Conservation (phyloP, 2,329 filamentous ascomycete species). For the Exophiala spinifera region DNA sequence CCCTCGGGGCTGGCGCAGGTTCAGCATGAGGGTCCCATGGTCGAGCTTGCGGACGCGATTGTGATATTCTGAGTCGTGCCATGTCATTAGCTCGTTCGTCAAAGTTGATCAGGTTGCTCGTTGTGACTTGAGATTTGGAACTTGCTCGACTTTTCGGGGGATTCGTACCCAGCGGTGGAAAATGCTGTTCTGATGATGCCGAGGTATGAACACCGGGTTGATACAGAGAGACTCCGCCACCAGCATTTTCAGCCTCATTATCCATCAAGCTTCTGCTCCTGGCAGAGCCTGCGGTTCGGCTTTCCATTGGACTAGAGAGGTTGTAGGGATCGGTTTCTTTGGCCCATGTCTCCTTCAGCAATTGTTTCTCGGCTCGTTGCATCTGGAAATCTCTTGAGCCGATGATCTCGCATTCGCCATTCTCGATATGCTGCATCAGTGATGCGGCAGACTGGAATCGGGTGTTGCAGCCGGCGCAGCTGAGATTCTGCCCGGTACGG, state of each 20-base stretch:
- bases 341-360: conserved; percentile 39
- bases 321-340: conserved; percentile 4
- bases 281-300: no score
- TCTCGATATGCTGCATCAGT: conserved; percentile 55
- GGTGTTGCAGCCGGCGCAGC: conserved; percentile 47
- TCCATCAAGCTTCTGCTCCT: no score
- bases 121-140: not conserved
- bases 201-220: not conserved
- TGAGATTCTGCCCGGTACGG: conserved; percentile 51
- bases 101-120: conserved; percentile 11
- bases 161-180: conserved; percentile 8
- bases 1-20: not conserved
- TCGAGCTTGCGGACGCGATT: not conserved
- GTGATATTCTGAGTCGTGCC: conserved; percentile 1
- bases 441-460: conserved; percentile 49
- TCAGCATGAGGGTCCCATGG: not conserved
- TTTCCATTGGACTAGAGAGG: not conserved
- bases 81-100: conserved; percentile 1
- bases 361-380: conserved; percentile 51
- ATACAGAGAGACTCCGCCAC: conserved; percentile 1
- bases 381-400: conserved; percentile 42
- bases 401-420: conserved; percentile 49
- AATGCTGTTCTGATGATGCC: conserved; percentile 7
- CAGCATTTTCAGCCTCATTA: conserved; percentile 1
- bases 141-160: not conserved